Base-by-base conservation (phyloP, 2,329 filamentous ascomycete genomes). In the Ophiostoma himal-ulmi region DNA sequence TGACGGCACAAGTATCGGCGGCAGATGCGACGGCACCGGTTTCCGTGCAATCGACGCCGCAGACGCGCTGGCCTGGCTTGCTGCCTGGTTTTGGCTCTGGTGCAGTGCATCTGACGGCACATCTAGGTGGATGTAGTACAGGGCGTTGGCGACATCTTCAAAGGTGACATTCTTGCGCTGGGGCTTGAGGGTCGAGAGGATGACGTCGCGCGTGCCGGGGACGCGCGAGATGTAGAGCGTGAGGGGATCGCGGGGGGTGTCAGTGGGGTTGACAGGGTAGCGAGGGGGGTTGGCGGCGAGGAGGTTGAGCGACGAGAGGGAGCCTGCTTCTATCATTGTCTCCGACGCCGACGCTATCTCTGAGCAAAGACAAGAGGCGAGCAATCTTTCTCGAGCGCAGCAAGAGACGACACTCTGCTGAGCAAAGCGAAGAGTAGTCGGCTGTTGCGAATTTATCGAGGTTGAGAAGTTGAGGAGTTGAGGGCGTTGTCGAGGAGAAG, bases 161-260 rank as follows among this genome's bases (percentile, higher is more conserved):
- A 87, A 89, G 0, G 93, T 96, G 73, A 99, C 92, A 72, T 93
- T 94, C 78, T 95, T 97, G 60, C 90, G 85, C 68, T 91, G 89
- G 1, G 95, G 95, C 78, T 96, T 97, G 73, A 95, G 86, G 0
- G 95, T 92, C 1, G 94, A 96, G 65, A 99, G 87, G 75, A 97
- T 96, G 71, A 97, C 86, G 84, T 97, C 94, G 89, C 89, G 88
- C 73, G 91, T 96, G 30, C 94, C 94, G 0, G 95, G 95, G 0
- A 99, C 94, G 74, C 94, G 85, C 48, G 94, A 93, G 74, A 99
- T 96, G 80, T 99, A 99, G 57, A 99, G 85, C 2, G 89, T 88
- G 68, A 98, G 80, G 4, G 92, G 88, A 68, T 92, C 88, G 73
- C 89, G 86, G 73, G 83, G 86, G 75, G 85, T 82, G 74, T 90